Percentiles rank a stretch among this genome's conserved stretches.
phyloP scores from a whole-genome alignment of 139 green algal species.

The Chlorella sp. region DNA sequence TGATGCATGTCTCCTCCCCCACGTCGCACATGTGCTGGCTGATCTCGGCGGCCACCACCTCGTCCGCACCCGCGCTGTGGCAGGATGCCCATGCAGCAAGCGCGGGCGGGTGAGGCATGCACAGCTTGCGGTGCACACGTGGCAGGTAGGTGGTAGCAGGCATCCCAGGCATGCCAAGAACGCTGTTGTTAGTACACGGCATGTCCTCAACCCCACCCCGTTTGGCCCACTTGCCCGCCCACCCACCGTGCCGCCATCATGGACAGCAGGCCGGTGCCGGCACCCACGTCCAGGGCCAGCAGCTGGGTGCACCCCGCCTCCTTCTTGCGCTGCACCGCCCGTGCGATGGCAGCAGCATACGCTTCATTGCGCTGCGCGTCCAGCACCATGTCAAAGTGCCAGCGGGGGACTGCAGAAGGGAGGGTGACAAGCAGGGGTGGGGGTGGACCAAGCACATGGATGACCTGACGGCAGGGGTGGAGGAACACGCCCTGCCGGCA shows the following conservation, averaged over 20 bases:
- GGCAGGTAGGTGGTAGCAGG: too few species aligned
- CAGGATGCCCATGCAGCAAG: too few species aligned
- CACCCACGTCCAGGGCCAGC: constrained; percentile 75
- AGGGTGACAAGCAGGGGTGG: background rate
- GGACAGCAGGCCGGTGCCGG: constrained; percentile 76
- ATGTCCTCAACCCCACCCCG: too few species aligned
- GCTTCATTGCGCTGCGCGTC: constrained; percentile 70
- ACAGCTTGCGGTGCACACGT: background rate
- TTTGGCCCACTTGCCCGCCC: too few species aligned
- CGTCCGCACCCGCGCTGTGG: constrained; percentile 58
- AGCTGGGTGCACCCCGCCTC: constrained; percentile 17
- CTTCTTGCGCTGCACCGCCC: constrained; percentile 31
- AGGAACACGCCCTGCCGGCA: too few species aligned
- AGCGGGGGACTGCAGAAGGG: constrained; percentile 58
- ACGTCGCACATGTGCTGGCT: constrained; percentile 72
- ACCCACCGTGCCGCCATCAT: constrained; percentile 76
- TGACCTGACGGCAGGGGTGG: too few species aligned
- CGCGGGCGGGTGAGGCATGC: too few species aligned
- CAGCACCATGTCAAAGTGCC: constrained; percentile 89
- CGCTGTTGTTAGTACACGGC: too few species aligned
- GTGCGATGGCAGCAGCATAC: constrained; percentile 72
- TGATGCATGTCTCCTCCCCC: constrained; percentile 66
- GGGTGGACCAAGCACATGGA: background rate
- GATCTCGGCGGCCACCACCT: constrained; percentile 63
- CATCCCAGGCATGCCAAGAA: too few species aligned